A percentile compares a stretch with the other conserved stretches of the same genome.
Conservation (phyloP, 2,329 filamentous ascomycete species). For the Aulographum hederae region DNA sequence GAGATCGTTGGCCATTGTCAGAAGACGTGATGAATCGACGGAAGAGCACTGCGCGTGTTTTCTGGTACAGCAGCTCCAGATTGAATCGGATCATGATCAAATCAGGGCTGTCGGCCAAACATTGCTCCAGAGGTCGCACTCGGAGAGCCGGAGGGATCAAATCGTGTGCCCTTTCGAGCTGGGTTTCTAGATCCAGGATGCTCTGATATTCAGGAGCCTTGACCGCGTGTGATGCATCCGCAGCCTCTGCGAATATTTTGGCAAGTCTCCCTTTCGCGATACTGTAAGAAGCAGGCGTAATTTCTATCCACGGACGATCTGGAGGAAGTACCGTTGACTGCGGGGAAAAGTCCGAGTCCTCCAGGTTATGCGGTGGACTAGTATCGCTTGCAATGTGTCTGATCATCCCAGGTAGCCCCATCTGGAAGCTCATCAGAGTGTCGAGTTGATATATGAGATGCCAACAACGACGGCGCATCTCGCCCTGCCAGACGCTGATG, state of each 20-base stretch:
- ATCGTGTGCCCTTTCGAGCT: conserved; percentile 17
- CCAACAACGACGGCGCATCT: conserved; percentile 30
- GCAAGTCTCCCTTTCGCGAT: conserved; percentile 17
- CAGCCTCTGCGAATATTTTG: conserved; percentile 19
- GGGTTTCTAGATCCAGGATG: conserved; percentile 19
- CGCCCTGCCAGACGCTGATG: conserved; percentile 22
- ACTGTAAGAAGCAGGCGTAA: conserved; percentile 17
- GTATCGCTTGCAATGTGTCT: conserved; percentile 23
- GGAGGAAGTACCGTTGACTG: conserved; percentile 7
- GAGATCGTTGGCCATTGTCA: conserved; percentile 15
- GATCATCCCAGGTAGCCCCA: conserved; percentile 31
- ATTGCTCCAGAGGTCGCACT: conserved; percentile 20
- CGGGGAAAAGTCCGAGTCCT: conserved; percentile 3
- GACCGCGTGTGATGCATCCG: conserved; percentile 19
- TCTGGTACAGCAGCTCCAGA: conserved; percentile 32
- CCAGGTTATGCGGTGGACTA: conserved; percentile 22
- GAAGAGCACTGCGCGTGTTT: conserved; percentile 34
- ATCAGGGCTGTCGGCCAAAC: conserved; percentile 29
- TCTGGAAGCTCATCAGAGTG: conserved; percentile 26
- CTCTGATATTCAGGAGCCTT: conserved; percentile 16
- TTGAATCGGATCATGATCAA: conserved; percentile 33
- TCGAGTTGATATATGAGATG: conserved; percentile 24
- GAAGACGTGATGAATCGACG: conserved; percentile 29
- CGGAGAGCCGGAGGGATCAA: conserved; percentile 15
- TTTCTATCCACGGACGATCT: conserved; percentile 11